Percentiles rank a stretch among this genome's conserved stretches.
Evolutionary conservation across 352 stramenopile genomes (phyloP).

Genomic region (Phytophthora ohioensis): DNA sequence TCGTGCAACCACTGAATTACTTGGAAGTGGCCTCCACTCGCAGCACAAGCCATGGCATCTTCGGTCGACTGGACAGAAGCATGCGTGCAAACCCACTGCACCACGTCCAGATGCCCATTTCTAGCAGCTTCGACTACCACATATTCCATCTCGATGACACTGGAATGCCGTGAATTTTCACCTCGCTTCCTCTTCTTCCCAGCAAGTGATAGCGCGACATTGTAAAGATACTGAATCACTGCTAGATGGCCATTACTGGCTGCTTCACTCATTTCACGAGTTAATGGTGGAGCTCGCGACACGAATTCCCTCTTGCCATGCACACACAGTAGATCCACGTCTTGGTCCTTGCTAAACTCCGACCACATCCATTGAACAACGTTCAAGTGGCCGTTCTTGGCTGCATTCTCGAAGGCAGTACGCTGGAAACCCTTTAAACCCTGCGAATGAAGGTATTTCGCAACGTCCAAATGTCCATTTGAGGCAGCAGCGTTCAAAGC

Average conservation of each 20-base stretch:
- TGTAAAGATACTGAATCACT: constrained; percentile 4
- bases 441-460: constrained; percentile 2
- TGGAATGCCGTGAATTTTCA: background rate
- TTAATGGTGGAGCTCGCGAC: background rate
- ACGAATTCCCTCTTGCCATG: background rate
- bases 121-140: background rate
- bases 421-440: constrained; percentile 40
- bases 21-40: background rate
- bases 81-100: background rate
- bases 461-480: constrained; percentile 7
- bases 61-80: background rate
- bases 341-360: background rate
- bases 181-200: constrained; percentile 13
- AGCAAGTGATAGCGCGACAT: constrained; percentile 1
- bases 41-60: background rate
- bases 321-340: constrained; percentile 1
- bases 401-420: constrained; percentile 19
- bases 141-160: background rate
- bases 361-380: constrained; percentile 9
- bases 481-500: background rate
- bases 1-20: constrained; percentile 5
- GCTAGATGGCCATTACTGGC: constrained; percentile 4
- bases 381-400: constrained; percentile 15
- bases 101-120: background rate
- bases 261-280: background rate